Base-by-base conservation (phyloP, 1,284 basidiomycete species). In the Athelia sp. region DNA sequence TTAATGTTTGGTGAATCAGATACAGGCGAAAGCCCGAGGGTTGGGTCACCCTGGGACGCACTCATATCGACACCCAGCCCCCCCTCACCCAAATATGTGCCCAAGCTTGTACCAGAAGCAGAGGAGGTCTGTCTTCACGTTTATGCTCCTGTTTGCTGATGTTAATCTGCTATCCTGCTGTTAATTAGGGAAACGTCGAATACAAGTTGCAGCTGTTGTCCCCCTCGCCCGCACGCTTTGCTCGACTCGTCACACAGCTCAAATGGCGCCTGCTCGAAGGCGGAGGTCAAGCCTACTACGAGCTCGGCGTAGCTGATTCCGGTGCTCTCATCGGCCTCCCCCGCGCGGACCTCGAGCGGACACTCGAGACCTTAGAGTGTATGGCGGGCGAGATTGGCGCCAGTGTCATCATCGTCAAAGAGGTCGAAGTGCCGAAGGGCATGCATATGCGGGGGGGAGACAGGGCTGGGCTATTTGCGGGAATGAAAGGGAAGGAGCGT, bases 261-360 rank as follows among this genome's bases (percentile, higher is more conserved):
- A 93, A 95, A 66, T 97, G 94, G 93, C 80, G 93, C 3, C 77
- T 97, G 3, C 83, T 94, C 46, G 90, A 96, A 66, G 93, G 93
- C 14, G 85, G 89, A 3, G 93, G 93, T 3, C 87, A 91, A 62
- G 93, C 93, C 0, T 90, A 93, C 63, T 97, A 97, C 59, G 93
- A 96, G 64, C 81, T 97, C 15, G 94, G 93, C 14, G 86, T 97
- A 1, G 78, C 84, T 31, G 93, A 97, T 63, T 87, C 87, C 3
- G 93, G 93, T 1, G 80, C 84, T 2, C 82, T 97, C 15, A 78
- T 96, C 40, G 93, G 93, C 0, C 77, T 97, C 4, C 73, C 81
- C 0, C 74, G 84, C 22, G 65, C 69, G 1, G 88, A 95, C 64
- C 82, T 97, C 58, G 87, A 90, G 52, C 76, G 79, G 54, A 89